Conservation (phyloP, 495 filamentous ascomycete genomes). For the Aspergillus egyptiacus region DNA sequence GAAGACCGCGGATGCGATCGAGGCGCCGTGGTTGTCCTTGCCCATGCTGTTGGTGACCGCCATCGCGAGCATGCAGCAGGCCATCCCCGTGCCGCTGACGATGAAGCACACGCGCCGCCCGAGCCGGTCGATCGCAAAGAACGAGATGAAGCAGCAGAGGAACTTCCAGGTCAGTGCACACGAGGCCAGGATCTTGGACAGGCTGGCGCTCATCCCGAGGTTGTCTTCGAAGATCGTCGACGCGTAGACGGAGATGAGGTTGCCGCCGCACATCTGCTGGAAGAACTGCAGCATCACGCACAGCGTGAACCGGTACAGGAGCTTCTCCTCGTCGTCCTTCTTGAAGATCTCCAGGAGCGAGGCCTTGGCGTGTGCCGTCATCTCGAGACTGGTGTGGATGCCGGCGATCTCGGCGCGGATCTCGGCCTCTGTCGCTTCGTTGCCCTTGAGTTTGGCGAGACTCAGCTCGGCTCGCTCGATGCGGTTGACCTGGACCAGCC, state of each 20-base stretch:
- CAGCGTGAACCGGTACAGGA: constrained; percentile 22
- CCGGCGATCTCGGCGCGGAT: constrained; percentile 32
- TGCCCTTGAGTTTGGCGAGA: constrained; percentile 30
- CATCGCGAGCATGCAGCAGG: constrained; percentile 42
- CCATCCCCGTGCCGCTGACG: constrained; percentile 45
- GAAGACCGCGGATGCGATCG: constrained; percentile 45
- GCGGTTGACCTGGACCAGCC: constrained; percentile 34
- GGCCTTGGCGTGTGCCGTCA: constrained; percentile 15
- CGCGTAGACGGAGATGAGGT: constrained; percentile 30
- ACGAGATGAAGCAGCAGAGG: constrained; percentile 41
- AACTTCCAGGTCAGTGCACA: constrained; percentile 48
- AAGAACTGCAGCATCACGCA: constrained; percentile 36
- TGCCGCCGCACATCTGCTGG: constrained; percentile 39
- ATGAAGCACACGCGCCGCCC: constrained; percentile 52
- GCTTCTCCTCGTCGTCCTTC: constrained; percentile 24
- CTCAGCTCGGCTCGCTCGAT: constrained; percentile 26
- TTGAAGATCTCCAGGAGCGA: constrained; percentile 21
- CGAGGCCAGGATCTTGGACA: constrained; percentile 26
- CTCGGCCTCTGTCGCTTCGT: constrained; percentile 12
- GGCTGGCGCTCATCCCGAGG: constrained; percentile 20
- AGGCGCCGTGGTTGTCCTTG: constrained; percentile 25
- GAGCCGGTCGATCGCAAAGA: constrained; percentile 48
- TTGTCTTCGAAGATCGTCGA: constrained; percentile 34
- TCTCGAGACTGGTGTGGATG: constrained; percentile 36
- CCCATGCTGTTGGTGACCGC: constrained; percentile 37